Base-by-base conservation (phyloP, 75 land plant genomes). In the Cryptomeria japonica region DNA sequence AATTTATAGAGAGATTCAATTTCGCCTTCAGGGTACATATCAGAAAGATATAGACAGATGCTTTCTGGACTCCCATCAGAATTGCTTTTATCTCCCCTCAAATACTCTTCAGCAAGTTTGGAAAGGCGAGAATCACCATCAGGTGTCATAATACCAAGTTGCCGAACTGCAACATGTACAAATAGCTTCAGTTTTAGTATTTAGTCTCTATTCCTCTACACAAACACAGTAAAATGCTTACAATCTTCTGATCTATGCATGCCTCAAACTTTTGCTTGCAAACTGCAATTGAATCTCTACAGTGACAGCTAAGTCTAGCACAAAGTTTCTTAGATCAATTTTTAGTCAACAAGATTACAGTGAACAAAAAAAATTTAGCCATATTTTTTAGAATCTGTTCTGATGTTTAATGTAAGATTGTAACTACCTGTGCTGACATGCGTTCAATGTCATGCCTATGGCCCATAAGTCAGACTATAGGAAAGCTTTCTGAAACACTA, bases 51-150 rank as follows among this genome's bases (percentile, higher is more conserved):
- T 10, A 86, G 89, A 78, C 61, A 92, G 11, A 95, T 91, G 73
- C 86, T 90, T 1, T 93, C 95, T 49, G 91, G 93, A 47, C 91
- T 91, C 39, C 70, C 53, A 55, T 75, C 91, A 8, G 80, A 12
- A 51, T 34, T 61, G 46, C 92, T 95, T 76, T 93, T 87, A 42
- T 88, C 72, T 80, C 91, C 95, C 87, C 86, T 91, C 84, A 97
- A 87, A 88, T 96, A 94, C 10, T 94, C 93, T 75, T 87, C 80
- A 2, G 97, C 95, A 22, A 94, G 88, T 68, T 93, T 92, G 87
- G 90, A 77, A 31, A 93, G 55, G 14, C 85, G 75, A 7, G 94
- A 93, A 87, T 93, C 91, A 87, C 89, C 93, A 55, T 78, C 70
- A 25, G 61, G 79, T 41, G 91, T 89, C 38, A 85, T 86, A 88